These are phyloP conservation scores for Podospora bellae-mahoneyi DNA, from an alignment of 495 filamentous ascomycete species.

Conservation along the genomic window DNA sequence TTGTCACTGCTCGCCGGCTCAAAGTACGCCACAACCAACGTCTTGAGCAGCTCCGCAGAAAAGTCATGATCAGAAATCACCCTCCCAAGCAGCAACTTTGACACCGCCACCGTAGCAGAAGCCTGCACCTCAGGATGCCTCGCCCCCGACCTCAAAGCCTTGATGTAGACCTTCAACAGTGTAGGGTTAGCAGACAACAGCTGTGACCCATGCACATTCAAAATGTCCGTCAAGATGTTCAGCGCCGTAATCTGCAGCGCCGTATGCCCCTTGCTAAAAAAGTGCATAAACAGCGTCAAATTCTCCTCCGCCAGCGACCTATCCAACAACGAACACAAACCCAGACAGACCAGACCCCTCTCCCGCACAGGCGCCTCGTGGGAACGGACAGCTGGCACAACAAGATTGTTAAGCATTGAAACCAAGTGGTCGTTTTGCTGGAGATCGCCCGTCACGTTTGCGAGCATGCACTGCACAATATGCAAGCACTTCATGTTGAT, in stretches of 20 bases:
- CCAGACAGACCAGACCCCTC: constrained; percentile 81
- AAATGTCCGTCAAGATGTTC: constrained; percentile 90
- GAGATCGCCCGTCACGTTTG: constrained; percentile 79
- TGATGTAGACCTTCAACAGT: constrained; percentile 72
- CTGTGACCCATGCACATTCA: constrained; percentile 78
- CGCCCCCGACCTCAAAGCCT: constrained; percentile 66
- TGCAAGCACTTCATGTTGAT: constrained; percentile 98
- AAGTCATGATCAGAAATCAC: constrained; percentile 56
- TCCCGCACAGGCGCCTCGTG: constrained; percentile 93
- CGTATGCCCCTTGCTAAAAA: constrained; percentile 88
- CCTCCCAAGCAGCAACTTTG: constrained; percentile 80
- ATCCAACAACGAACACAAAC: constrained; percentile 86
- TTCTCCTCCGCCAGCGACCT: constrained; percentile 91
- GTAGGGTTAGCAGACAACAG: constrained; percentile 57
- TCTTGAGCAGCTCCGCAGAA: constrained; percentile 69
- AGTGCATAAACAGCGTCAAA: constrained; percentile 89
- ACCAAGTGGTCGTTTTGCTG: constrained; percentile 85
- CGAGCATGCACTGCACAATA: constrained; percentile 95
- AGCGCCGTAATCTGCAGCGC: constrained; percentile 83
- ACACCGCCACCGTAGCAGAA: constrained; percentile 74
- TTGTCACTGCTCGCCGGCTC: constrained; percentile 80
- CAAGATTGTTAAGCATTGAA: constrained; percentile 92
- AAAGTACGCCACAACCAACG: constrained; percentile 82
- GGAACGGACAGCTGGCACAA: constrained; percentile 89
- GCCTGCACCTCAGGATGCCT: constrained; percentile 72